Percentiles rank a stretch among this genome's conserved stretches.
Conservation (phyloP, 2,329 filamentous ascomycete genomes). For the Didymellaceae sp. region DNA sequence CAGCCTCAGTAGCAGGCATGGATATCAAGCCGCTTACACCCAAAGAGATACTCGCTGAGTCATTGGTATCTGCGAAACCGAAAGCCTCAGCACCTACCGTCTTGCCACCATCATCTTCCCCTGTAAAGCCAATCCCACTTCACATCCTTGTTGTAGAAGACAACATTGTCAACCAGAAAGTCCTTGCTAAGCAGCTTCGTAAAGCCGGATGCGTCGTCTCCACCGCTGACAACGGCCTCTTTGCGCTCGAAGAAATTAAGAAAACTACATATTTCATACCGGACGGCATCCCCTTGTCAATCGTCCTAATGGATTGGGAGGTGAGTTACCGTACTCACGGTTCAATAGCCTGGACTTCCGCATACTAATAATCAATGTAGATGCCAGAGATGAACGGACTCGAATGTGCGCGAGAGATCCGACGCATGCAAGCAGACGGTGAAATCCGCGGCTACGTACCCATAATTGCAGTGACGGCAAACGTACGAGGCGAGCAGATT, state of each 20-base stretch:
- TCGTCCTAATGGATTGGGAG: slow-evolving; percentile 48
- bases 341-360: background rate
- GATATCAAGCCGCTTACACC: slow-evolving; percentile 1
- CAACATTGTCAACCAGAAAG: slow-evolving; percentile 47
- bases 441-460: slow-evolving; percentile 38
- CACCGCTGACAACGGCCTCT: slow-evolving; percentile 44
- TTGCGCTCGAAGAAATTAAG: slow-evolving; percentile 35
- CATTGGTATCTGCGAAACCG: background rate
- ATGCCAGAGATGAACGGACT: slow-evolving; percentile 51
- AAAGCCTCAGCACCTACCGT: background rate
- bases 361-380: background rate
- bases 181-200: slow-evolving; percentile 42
- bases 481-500: slow-evolving; percentile 45
- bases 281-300: slow-evolving; percentile 29
- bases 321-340: background rate
- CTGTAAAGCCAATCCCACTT: slow-evolving; percentile 13
- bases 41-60: slow-evolving; percentile 6
- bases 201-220: slow-evolving; percentile 38
- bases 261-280: slow-evolving; percentile 25
- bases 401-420: slow-evolving; percentile 41
- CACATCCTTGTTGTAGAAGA: slow-evolving; percentile 47
- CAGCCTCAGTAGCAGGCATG: slow-evolving; percentile 13
- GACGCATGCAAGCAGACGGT: slow-evolving; percentile 35
- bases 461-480: slow-evolving; percentile 47
- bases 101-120: background rate